Conservation (phyloP, 2,329 filamentous ascomycete genomes). For the Aureobasidium uvarum region DNA sequence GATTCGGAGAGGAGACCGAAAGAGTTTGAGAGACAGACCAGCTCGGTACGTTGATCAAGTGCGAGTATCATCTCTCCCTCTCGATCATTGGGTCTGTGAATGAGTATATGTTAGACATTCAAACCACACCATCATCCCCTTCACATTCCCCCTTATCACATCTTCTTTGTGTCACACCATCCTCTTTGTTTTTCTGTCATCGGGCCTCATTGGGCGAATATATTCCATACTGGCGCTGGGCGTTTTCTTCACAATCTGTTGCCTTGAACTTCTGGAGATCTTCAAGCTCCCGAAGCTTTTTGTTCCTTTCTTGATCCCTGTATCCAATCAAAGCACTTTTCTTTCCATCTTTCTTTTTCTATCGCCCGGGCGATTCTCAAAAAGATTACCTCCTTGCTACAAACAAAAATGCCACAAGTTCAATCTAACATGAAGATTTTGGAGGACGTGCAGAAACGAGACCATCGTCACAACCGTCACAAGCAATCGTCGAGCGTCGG, state of each 20-base stretch:
- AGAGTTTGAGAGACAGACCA: slow-evolving; percentile 36
- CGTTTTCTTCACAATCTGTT: slow-evolving; percentile 21
- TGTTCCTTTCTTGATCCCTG: slow-evolving; percentile 16
- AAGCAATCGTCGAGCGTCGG: slow-evolving; percentile 21
- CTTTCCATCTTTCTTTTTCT: slow-evolving; percentile 8
- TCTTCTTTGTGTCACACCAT: slow-evolving; percentile 17
- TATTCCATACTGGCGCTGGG: slow-evolving; percentile 11
- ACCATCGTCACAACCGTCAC: slow-evolving; percentile 22
- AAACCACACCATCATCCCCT: slow-evolving; percentile 20
- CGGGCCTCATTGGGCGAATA: slow-evolving; percentile 13
- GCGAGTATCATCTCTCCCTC: slow-evolving; percentile 28
- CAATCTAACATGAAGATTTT: slow-evolving; percentile 16
- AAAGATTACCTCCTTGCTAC: slow-evolving; percentile 11
- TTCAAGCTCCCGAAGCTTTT: slow-evolving; percentile 13
- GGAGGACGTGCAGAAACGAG: slow-evolving; percentile 20
- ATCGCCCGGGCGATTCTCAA: slow-evolving; percentile 1
- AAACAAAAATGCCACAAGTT: slow-evolving; percentile 14
- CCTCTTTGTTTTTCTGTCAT: slow-evolving; percentile 10
- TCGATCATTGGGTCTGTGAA: slow-evolving; percentile 17
- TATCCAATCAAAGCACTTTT: slow-evolving; percentile 22
- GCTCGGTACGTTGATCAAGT: slow-evolving; percentile 41
- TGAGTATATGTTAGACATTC: slow-evolving; percentile 24
- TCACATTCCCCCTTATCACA: slow-evolving; percentile 17
- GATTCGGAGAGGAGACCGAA: slow-evolving; percentile 55
- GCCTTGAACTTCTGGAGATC: slow-evolving; percentile 23